Conservation (phyloP, 2,329 filamentous ascomycete species). For the Fusarium phyllophilum region DNA sequence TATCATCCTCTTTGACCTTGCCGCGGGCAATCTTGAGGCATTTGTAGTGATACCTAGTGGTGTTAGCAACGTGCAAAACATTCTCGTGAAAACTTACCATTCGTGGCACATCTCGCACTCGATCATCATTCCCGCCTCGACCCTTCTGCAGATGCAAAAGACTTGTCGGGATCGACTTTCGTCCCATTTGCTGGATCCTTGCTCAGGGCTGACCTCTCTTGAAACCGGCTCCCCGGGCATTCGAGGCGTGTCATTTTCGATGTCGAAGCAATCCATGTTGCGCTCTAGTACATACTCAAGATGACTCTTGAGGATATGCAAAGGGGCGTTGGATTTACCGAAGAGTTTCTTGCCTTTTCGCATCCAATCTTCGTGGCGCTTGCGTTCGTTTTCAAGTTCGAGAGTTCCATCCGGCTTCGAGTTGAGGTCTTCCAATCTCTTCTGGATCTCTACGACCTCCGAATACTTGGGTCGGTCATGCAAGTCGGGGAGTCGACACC, state of each 20-base stretch:
- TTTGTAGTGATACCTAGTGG: conserved; percentile 89
- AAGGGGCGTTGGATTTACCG: conserved; percentile 94
- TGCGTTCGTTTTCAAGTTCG: conserved; percentile 93
- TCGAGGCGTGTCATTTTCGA: conserved; percentile 83
- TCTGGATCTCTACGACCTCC: conserved; percentile 91
- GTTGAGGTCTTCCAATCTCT: conserved; percentile 86
- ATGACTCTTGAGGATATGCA: conserved; percentile 94
- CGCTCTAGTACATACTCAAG: conserved; percentile 93
- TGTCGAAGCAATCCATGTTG: conserved; percentile 91
- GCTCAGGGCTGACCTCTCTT: conserved; percentile 74
- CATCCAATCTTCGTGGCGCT: conserved; percentile 99
- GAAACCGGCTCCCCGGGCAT: conserved; percentile 93
- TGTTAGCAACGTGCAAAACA: neutral
- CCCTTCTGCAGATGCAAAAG: conserved; percentile 94
- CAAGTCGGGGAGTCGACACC: conserved; percentile 79
- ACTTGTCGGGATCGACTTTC: conserved; percentile 78
- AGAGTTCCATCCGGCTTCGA: conserved; percentile 91
- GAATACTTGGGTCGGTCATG: conserved; percentile 84
- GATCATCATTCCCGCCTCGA: conserved; percentile 99
- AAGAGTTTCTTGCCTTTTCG: conserved; percentile 96
- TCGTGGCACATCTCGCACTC: conserved; percentile 98
- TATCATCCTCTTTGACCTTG: conserved; percentile 98
- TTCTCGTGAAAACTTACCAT: conserved; percentile 70
- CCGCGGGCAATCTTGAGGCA: conserved; percentile 97
- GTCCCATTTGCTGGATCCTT: conserved; percentile 65